Evolutionary conservation across 495 filamentous ascomycete species (phyloP).

Genomic region (Platismatia glauca): DNA sequence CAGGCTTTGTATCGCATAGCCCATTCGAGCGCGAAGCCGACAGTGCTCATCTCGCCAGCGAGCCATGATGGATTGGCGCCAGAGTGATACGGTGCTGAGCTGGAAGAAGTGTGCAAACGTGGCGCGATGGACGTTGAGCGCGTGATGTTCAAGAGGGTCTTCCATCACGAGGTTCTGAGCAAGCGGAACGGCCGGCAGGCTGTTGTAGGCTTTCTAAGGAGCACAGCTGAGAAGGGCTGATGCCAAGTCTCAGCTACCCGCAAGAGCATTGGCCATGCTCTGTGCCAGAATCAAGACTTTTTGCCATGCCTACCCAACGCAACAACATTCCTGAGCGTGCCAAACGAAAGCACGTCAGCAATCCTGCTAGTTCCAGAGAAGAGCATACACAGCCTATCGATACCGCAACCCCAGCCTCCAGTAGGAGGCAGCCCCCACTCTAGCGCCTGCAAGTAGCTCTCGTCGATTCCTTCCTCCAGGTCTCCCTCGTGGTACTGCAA

Average conservation of each 20-base stretch:
- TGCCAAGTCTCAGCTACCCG: neutral
- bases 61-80: constrained; percentile 64
- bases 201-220: constrained; percentile 27
- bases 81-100: constrained; percentile 41
- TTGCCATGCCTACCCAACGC: neutral
- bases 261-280: neutral
- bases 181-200: constrained; percentile 36
- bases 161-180: constrained; percentile 44
- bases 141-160: constrained; percentile 36
- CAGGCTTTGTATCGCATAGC: constrained; percentile 33
- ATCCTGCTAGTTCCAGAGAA: constrained; percentile 70
- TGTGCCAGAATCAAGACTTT: neutral
- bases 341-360: constrained; percentile 76
- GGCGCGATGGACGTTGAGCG: constrained; percentile 29
- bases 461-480: constrained; percentile 52
- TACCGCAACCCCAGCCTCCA: constrained; percentile 89
- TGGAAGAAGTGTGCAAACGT: constrained; percentile 33
- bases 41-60: constrained; percentile 52
- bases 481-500: constrained; percentile 25
- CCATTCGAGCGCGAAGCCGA: neutral
- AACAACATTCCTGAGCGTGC: constrained; percentile 65
- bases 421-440: constrained; percentile 87
- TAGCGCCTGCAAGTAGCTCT: constrained; percentile 72
- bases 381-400: constrained; percentile 85
- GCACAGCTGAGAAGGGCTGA: neutral